Evolutionary conservation across 306 rosid genomes (phyloP).

Genomic region (Fagus crenata): DNA sequence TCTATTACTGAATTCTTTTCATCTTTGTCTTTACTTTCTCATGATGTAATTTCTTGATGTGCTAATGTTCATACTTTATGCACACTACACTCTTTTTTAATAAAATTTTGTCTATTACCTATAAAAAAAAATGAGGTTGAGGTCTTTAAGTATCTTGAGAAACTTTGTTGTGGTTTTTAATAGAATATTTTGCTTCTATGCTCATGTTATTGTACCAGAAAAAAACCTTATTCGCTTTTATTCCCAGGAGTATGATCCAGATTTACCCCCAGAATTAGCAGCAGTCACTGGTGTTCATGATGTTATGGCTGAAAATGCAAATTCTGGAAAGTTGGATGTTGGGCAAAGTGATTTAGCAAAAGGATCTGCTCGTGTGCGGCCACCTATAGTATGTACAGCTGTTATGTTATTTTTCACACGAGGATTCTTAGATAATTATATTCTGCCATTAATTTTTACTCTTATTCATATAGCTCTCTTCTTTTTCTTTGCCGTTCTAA

Average conservation of each 20-base stretch:
- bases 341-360: conserved; percentile 63
- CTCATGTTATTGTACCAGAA: conserved; percentile 1
- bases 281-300: conserved; percentile 89
- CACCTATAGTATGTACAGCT: conserved; percentile 64
- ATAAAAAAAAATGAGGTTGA: not conserved
- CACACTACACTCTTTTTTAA: too few relatives aligned
- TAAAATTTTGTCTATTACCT: too few relatives aligned
- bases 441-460: not conserved
- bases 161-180: not conserved
- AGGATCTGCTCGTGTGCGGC: conserved; percentile 69
- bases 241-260: conserved; percentile 94
- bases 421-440: not conserved
- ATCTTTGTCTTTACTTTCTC: too few relatives aligned
- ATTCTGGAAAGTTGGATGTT: conserved; percentile 54
- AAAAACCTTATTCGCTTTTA: not conserved
- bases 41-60: too few relatives aligned
- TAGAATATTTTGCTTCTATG: conserved; percentile 9
- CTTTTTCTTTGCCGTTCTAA: not conserved
- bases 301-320: conserved; percentile 51
- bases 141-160: conserved; percentile 22
- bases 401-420: not conserved
- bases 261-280: conserved; percentile 97
- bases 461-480: not conserved
- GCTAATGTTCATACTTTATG: too few relatives aligned
- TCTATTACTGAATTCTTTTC: too few relatives aligned